Percentiles rank a stretch among this genome's conserved stretches.
phyloP scores from a whole-genome alignment of 257 asterid species.

The Petunia axillaris region DNA sequence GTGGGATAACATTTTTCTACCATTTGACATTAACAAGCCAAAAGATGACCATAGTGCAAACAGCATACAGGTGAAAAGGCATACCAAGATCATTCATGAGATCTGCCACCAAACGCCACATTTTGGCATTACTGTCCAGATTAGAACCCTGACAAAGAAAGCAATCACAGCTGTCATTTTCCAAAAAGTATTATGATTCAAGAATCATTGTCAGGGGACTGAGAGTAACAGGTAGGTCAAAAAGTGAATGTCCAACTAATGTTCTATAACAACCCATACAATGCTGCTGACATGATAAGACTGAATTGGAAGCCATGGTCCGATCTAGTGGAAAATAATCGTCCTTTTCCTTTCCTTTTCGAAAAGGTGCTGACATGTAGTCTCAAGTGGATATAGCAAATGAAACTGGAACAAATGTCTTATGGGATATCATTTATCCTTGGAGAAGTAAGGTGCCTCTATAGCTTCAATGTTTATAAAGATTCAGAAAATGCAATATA shows the following conservation, averaged over 20 bases:
- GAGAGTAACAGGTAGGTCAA: neutral
- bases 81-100: slow-evolving; percentile 98
- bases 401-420: neutral
- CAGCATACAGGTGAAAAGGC: slow-evolving; percentile 19
- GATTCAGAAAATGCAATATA: neutral
- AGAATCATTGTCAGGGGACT: neutral
- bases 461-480: neutral
- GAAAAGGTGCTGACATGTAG: neutral
- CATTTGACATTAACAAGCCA: neutral
- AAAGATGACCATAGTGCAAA: neutral
- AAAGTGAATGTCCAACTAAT: neutral
- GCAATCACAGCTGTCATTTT: slow-evolving; percentile 8
- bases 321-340: neutral
- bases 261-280: neutral
- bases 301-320: too few species aligned
- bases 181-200: neutral
- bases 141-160: slow-evolving; percentile 69
- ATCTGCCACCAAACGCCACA: slow-evolving; percentile 99
- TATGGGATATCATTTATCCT: neutral
- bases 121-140: slow-evolving; percentile 95
- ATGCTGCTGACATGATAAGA: neutral
- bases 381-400: neutral
- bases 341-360: neutral
- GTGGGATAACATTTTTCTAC: neutral
- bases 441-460: neutral